Conservation (phyloP, 2,329 filamentous ascomycete species). For the Cercospora sesami region DNA sequence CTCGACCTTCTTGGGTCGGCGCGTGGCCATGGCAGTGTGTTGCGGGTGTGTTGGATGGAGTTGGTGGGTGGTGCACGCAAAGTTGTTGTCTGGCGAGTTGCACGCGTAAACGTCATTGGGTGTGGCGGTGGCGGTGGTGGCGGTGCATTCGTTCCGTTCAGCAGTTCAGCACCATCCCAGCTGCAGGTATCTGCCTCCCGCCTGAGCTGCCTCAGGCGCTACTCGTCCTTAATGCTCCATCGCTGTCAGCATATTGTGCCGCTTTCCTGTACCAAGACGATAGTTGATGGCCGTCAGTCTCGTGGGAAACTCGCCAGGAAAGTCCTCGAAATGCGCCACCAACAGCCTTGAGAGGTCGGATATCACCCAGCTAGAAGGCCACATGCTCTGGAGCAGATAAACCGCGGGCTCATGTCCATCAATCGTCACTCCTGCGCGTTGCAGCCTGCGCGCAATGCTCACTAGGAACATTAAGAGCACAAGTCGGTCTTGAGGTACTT, state of each 20-base stretch:
- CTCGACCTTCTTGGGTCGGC: slow-evolving; percentile 11
- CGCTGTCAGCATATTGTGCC: slow-evolving; percentile 10
- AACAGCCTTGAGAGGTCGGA: slow-evolving; percentile 19
- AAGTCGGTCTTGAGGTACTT: slow-evolving; percentile 21
- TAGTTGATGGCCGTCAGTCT: slow-evolving; percentile 20
- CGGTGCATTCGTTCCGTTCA: background rate
- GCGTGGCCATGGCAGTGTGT: slow-evolving; percentile 10
- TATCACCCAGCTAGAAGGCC: slow-evolving; percentile 15
- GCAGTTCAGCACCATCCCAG: background rate
- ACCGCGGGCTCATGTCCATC: slow-evolving; percentile 18
- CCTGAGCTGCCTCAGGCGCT: background rate
- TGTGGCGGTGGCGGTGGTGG: background rate
- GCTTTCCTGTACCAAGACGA: slow-evolving; percentile 15
- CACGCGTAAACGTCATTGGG: background rate
- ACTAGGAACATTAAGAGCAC: slow-evolving; percentile 25
- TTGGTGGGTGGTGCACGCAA: background rate
- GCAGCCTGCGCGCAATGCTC: slow-evolving; percentile 18
- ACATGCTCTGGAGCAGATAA: slow-evolving; percentile 20
- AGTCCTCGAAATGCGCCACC: slow-evolving; percentile 20
- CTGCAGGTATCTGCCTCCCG: background rate
- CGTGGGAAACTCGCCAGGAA: slow-evolving; percentile 20
- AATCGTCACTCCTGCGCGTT: slow-evolving; percentile 15
- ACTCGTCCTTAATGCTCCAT: slow-evolving; percentile 5
- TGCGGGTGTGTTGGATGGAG: background rate
- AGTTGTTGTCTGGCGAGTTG: background rate